Evolutionary conservation across 2,329 filamentous ascomycete species (phyloP), one percentile per base, ranked within the genome.

Genomic region (Aspergillus costaricaensis): DNA sequence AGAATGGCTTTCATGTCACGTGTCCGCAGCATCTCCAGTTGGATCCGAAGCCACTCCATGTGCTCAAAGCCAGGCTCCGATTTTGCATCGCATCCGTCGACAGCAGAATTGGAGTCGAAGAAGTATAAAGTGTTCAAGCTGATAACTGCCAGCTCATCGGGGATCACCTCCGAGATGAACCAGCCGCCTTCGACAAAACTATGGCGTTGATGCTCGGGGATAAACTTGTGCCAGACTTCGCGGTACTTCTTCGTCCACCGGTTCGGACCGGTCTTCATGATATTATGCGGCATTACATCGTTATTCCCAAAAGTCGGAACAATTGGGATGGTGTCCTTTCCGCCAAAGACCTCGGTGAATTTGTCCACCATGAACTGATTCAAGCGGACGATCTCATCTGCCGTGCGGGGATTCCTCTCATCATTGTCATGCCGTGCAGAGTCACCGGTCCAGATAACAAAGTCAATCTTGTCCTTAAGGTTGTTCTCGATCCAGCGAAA

Each of bases 71-170:
- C 95, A 0, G 95, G 93, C 74, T 98, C 91, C 0, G 85, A 87
- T 36, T 89, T 88, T 41, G 84, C 78, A 36, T 87, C 86, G 76
- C 95, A 99, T 59, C 95, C 94, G 73, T 99, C 92, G 19, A 97
- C 90, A n/a, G 88, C 94, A 2, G 90, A 90, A 73, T 99, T 99
- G 60, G 91, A 91, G 67, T 90, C 89, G 76, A 95, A 99, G 74
- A 98, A 97, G 78, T 96, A 97, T 79, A 99, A 85, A 0, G 94
- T 97, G 76, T 99, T 99, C 67, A 99, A 80, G 76, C 93, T 97
- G 79, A 99, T 90, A 58, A 97, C 91, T 19, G 92, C 91, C 55
- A 99, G 83, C 69, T 88, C 87, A 64, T 88, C 83, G 0, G 94
- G 94, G 54, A 99, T 90, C 41, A 96, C 94, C 76, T 99, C 95